These are phyloP conservation scores for Pseudopediastrum boryanum DNA, from an alignment of 139 green algal genomes.

Conservation along the genomic window DNA sequence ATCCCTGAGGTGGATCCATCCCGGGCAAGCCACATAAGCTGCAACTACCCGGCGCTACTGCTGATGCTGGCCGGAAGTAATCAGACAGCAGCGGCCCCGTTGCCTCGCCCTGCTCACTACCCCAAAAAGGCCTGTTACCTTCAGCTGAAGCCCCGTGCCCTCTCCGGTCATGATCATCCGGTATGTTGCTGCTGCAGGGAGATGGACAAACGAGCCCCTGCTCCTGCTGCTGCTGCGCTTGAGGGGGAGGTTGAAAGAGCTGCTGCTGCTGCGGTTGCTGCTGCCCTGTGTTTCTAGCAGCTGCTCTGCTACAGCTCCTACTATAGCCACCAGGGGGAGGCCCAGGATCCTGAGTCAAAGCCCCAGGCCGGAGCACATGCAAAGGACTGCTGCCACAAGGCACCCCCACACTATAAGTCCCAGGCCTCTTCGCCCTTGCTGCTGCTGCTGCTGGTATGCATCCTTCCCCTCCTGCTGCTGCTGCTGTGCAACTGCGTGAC, in stretches of 20 bases:
- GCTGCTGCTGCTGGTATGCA: neutral
- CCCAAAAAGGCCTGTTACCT: neutral
- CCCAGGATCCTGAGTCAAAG: too few species aligned
- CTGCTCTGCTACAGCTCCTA: neutral
- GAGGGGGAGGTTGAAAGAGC: neutral
- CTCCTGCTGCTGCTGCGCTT: slow-evolving; percentile 12
- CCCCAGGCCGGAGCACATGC: too few species aligned
- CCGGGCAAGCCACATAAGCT: slow-evolving; percentile 18
- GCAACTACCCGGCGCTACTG: slow-evolving; percentile 19
- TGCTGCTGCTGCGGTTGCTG: slow-evolving; percentile 24
- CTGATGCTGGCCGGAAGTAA: slow-evolving; percentile 33
- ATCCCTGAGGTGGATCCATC: slow-evolving; percentile 1
- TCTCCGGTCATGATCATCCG: too few species aligned
- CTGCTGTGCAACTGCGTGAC: too few species aligned
- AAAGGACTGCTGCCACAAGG: too few species aligned
- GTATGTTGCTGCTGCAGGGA: neutral
- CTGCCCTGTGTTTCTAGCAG: neutral
- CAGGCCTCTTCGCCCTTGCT: neutral
- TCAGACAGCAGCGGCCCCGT: slow-evolving; percentile 23
- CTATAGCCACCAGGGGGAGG: too few species aligned
- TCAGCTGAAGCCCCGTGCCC: slow-evolving; percentile 13
- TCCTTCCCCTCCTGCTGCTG: too few species aligned
- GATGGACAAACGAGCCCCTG: neutral
- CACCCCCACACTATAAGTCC: too few species aligned
- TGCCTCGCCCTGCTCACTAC: neutral